phyloP scores from a whole-genome alignment of 2,329 filamentous ascomycete species.

The Cercospora sp. region DNA sequence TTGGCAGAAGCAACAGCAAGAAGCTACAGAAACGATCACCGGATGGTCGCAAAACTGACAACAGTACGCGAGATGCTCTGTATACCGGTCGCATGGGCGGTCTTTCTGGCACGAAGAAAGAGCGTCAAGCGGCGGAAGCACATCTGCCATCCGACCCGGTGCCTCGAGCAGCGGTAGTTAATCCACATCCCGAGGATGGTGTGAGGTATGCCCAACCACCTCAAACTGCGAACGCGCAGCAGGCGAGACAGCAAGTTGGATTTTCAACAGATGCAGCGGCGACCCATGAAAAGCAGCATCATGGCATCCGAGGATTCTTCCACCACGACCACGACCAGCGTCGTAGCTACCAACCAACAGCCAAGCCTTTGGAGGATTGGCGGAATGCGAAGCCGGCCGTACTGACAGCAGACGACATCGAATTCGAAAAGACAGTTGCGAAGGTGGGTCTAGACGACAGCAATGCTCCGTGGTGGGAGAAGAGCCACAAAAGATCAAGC shows the following conservation, averaged over 20 bases:
- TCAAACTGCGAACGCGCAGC: conserved; percentile 41
- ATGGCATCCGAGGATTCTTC: conserved; percentile 42
- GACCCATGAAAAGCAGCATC: conserved; percentile 35
- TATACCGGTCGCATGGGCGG: conserved; percentile 42
- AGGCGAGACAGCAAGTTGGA: conserved; percentile 45
- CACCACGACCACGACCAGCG: conserved; percentile 49
- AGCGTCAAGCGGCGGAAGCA: conserved; percentile 37
- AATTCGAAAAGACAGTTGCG: conserved; percentile 37
- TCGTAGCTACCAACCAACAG: conserved; percentile 54
- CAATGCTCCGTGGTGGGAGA: conserved; percentile 72
- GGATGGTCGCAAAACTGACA: conserved; percentile 16
- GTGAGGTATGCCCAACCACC: conserved; percentile 41
- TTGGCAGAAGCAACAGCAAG: conserved; percentile 41
- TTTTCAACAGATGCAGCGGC: conserved; percentile 36
- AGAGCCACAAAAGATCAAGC: conserved; percentile 30
- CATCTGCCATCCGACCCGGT: conserved; percentile 42
- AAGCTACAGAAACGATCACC: conserved; percentile 33
- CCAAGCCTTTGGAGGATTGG: conserved; percentile 62
- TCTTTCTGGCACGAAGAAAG: conserved; percentile 32
- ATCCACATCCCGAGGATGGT: conserved; percentile 20
- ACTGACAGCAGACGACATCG: conserved; percentile 47
- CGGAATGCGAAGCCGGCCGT: conserved; percentile 43
- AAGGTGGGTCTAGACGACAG: conserved; percentile 14
- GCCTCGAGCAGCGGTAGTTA: conserved; percentile 31
- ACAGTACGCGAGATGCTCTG: conserved; percentile 38